Base-by-base conservation (phyloP, 768 basidiomycete genomes). In the Mrakia hoshinonis region DNA sequence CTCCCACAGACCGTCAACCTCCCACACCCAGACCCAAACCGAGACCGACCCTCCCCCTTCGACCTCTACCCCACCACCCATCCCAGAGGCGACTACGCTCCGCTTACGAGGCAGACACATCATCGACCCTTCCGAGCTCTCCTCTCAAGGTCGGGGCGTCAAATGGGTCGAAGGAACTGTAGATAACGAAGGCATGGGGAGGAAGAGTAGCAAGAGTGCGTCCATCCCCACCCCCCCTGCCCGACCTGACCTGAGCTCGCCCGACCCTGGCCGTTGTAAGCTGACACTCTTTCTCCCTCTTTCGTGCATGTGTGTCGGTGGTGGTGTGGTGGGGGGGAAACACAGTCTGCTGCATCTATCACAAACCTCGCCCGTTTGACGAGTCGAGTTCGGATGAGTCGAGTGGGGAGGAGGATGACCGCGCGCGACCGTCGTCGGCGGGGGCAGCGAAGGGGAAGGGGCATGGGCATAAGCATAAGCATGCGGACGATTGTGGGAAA, bases 321-420 rank as follows among this genome's bases (percentile, higher is more conserved):
- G 52, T 72, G 4, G 24, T 49, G n/a, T 34, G 36, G 11, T 64
- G 11, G 20, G 60, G 48, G n/a, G 20, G n/a, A n/a, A n/a, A n/a
- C n/a, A n/a, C 74, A 97, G 93, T 96, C 63, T 97, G 93, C 78
- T 97, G 93, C 79, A 95, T 97, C 76, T 95, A 93, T 77, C 91
- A 92, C 78, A 89, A 88, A 77, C 88, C 89, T 0, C 84, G 85
- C 69, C 81, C 77, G 63, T 92, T 91, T 73, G 91, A 91, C 80
- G 91, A 92, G 69, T 74, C 74, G 77, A 92, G 91, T 0, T 90
- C 81, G 12, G 80, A 87, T 0, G 86, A 86, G 39, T 68, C 67
- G 4, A 63, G 58, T 9, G 31, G 58, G 12, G 70, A 65, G 20
- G 72, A 68, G 24, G 61, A 51, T 49, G 55, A 63, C 55, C 49